Conservation (phyloP, 2,329 filamentous ascomycete genomes). For the Thelonectria rubi region DNA sequence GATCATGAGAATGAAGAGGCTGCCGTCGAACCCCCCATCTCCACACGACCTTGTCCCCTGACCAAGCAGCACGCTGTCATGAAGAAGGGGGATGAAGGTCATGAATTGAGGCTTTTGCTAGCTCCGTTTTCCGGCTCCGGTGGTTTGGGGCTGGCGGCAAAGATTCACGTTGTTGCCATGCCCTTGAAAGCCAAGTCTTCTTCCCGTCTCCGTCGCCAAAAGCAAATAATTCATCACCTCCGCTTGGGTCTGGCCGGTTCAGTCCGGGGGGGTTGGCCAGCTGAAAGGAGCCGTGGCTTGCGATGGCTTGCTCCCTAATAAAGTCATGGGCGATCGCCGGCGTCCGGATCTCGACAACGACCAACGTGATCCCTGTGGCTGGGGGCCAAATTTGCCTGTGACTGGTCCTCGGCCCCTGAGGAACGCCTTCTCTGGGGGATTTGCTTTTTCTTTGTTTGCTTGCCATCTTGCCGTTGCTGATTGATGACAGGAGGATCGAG, state of each 20-base stretch:
- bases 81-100: background rate
- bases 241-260: background rate
- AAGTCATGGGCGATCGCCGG: slow-evolving; percentile 9
- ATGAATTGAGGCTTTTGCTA: background rate
- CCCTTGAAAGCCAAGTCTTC: slow-evolving; percentile 1
- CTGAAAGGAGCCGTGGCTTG: background rate
- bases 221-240: slow-evolving; percentile 14
- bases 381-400: background rate
- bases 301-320: background rate
- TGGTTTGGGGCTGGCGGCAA: slow-evolving; percentile 10
- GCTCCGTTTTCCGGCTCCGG: slow-evolving; percentile 2
- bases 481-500: slow-evolving; percentile 12
- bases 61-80: background rate
- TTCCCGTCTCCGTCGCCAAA: background rate
- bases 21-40: background rate
- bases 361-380: slow-evolving; percentile 15
- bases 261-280: slow-evolving; percentile 10
- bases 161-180: slow-evolving; percentile 18
- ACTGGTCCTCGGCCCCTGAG: background rate
- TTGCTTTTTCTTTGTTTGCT: slow-evolving; percentile 13
- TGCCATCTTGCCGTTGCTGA: background rate
- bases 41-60: background rate
- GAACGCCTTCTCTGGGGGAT: slow-evolving; percentile 8
- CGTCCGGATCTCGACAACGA: slow-evolving; percentile 18
- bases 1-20: background rate